Conservation (phyloP, 371 early-diverging fungal species). For the Apophysomyces trapeziformis region DNA sequence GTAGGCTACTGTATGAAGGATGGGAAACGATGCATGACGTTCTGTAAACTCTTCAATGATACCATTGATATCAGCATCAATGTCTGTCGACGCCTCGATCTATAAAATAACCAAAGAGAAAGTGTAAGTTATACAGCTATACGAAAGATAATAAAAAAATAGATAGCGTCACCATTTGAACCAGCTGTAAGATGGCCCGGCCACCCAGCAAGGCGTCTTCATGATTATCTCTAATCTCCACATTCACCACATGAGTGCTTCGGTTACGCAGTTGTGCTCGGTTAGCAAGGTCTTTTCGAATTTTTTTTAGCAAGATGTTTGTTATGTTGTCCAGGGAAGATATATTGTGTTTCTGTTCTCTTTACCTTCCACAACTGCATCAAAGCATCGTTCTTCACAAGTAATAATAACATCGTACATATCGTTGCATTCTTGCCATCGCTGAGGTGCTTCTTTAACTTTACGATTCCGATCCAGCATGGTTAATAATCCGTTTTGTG, state of each 20-base stretch:
- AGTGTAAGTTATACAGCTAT: neutral
- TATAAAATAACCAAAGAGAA: conserved; percentile 23
- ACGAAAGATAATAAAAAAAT: neutral
- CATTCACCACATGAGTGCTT: conserved; percentile 94
- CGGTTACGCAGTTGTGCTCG: conserved; percentile 68
- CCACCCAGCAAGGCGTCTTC: conserved; percentile 90
- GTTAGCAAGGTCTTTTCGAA: conserved; percentile 65
- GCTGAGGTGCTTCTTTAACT: conserved; percentile 91
- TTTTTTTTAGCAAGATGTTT: neutral
- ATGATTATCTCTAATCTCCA: conserved; percentile 95
- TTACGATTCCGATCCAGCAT: conserved; percentile 94
- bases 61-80: conserved; percentile 83
- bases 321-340: no score
- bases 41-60: conserved; percentile 78
- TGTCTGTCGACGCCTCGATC: conserved; percentile 72
- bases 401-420: conserved; percentile 95
- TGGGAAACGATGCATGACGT: conserved; percentile 56
- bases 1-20: conserved; percentile 66
- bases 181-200: conserved; percentile 79
- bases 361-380: conserved; percentile 90
- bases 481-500: conserved; percentile 83
- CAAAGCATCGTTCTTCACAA: conserved; percentile 96
- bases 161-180: conserved; percentile 54
- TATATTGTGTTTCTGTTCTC: no score
- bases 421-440: conserved; percentile 75